These are phyloP conservation scores for Eucalyptus regnans DNA, from an alignment of 345 rosid genomes.

Conservation along the genomic window DNA sequence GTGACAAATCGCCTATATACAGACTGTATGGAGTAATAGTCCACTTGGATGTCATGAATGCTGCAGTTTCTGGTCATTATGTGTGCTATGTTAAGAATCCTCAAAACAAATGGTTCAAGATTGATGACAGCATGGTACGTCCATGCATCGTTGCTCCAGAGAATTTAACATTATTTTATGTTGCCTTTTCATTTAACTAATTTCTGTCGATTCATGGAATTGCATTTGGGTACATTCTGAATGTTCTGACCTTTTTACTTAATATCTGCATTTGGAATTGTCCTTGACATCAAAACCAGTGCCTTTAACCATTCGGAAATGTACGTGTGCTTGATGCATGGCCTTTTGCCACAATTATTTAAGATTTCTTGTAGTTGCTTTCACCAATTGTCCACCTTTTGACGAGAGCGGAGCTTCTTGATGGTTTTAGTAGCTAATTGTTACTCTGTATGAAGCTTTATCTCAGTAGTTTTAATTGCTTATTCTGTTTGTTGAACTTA, in stretches of 20 bases:
- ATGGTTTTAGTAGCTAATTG: neutral
- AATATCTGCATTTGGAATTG: neutral
- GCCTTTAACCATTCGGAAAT: neutral
- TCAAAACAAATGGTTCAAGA: slow-evolving; percentile 87
- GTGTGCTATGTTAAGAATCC: slow-evolving; percentile 74
- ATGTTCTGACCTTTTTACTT: neutral
- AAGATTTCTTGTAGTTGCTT: neutral
- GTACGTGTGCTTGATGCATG: neutral
- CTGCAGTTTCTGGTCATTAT: slow-evolving; percentile 92
- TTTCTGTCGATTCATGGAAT: neutral
- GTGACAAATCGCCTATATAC: slow-evolving; percentile 72
- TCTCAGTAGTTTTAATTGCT: neutral
- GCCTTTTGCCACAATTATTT: neutral
- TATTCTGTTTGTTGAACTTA: neutral
- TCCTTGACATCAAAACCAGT: neutral
- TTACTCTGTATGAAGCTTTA: neutral
- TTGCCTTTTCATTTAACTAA: neutral
- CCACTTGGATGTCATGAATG: slow-evolving; percentile 90
- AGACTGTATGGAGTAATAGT: slow-evolving; percentile 92
- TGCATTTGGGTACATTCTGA: neutral
- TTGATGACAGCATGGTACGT: slow-evolving; percentile 85
- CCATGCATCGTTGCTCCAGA: neutral
- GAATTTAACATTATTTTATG: neutral
- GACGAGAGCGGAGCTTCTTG: neutral
- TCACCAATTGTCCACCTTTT: neutral